Evolutionary conservation across 2,329 filamentous ascomycete species (phyloP), one percentile per base, ranked within the genome.

Genomic region (Aureobasidium sp.): DNA sequence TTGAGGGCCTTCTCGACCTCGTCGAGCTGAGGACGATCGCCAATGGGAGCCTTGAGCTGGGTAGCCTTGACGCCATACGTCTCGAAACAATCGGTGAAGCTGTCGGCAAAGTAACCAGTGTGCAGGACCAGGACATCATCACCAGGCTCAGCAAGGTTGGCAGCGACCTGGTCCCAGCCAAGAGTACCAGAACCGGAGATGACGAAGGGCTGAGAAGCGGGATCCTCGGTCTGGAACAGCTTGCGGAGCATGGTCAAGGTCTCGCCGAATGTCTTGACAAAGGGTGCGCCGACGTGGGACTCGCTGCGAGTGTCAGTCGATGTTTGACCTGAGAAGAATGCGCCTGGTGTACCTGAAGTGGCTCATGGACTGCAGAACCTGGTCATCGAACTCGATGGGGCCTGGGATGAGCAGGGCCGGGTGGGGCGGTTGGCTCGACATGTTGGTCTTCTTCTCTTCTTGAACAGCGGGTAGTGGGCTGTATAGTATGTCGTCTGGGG

Each of bases 351-450:
- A 91, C 89, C 89, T 93, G 79, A 88, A 96, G 78, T 96, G 91
- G 80, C 89, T 88, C 93, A 97, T 97, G 64, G 91, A 90, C 76
- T 92, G 85, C 58, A 97, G 85, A 64, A 97, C 93, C 52, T 87
- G 91, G 93, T 97, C 93, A 75, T 97, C 93, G 73, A 97, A 97
- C 79, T 97, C 93, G 75, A 97, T 96, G 71, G 94, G 94, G 66
- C 94, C 94, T 54, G 94, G 94, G 72, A 99, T 97, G 78, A 99
- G 85, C 77, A 99, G 81, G 61, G 93, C 87, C 59, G 84, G 80
- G 72, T 88, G 85, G 61, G 81, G 75, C 60, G 82, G 70, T 76
- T 87, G 84, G 61, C 70, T 72, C 44, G 83, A 85, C 82, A 85
- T 85, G 60, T 70, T 81, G 69, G 63, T 63, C 62, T 66, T 52